A percentile compares a stretch with the other conserved stretches of the same genome.
Evolutionary conservation across 2,329 filamentous ascomycete species (phyloP).

Genomic region (Periconia macrospinosa): DNA sequence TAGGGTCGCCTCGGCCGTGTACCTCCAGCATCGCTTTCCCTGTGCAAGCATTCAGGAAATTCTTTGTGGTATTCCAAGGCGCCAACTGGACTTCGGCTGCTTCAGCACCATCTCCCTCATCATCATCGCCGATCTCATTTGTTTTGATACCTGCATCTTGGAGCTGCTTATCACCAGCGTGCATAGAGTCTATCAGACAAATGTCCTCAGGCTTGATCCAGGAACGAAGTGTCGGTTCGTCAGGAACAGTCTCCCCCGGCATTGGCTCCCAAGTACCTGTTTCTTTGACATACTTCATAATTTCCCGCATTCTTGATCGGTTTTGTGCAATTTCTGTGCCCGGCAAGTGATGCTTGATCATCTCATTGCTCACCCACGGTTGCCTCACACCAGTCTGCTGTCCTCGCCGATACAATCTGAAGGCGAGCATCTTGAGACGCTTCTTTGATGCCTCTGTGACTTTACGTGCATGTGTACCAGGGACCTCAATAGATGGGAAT

Average conservation of each 20-base stretch:
- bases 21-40: constrained; percentile 97
- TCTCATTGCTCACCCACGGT: constrained; percentile 75
- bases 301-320: constrained; percentile 94
- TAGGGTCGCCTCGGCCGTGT: constrained; percentile 92
- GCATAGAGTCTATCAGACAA: constrained; percentile 93
- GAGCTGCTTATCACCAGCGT: constrained; percentile 88
- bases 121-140: constrained; percentile 62
- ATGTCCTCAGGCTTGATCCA: constrained; percentile 97
- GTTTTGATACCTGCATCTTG: constrained; percentile 85
- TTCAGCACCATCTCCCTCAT: constrained; percentile 67
- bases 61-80: constrained; percentile 95
- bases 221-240: constrained; percentile 76
- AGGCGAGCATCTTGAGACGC: constrained; percentile 93
- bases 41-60: constrained; percentile 89
- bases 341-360: constrained; percentile 72
- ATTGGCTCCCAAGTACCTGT: constrained; percentile 79
- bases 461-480: constrained; percentile 88
- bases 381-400: constrained; percentile 70
- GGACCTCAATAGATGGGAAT: constrained; percentile 88
- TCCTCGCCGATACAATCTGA: constrained; percentile 81
- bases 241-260: constrained; percentile 72
- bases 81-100: constrained; percentile 86
- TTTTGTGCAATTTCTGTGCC: constrained; percentile 95
- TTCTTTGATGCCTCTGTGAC: constrained; percentile 98
- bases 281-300: constrained; percentile 87